Percentiles rank a stretch among this genome's conserved stretches.
Evolutionary conservation across 108 stramenopile species (phyloP).

Genomic region (Pseudonitzschia pungens): DNA sequence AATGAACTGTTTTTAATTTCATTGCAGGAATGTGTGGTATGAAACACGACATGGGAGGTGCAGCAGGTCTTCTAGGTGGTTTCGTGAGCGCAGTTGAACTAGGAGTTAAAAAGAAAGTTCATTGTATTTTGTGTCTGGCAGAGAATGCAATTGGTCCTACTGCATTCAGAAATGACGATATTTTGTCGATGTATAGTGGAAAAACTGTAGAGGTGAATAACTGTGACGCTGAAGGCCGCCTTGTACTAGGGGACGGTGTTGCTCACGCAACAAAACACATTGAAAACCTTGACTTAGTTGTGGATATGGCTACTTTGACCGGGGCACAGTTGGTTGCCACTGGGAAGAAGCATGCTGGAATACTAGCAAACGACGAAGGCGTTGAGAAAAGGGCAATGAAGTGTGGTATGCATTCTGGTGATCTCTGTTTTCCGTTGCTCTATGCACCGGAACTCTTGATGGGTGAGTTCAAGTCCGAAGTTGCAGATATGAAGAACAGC

Average conservation of each 20-base stretch:
- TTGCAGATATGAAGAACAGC: conserved; percentile 92
- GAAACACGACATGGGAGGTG: conserved; percentile 80
- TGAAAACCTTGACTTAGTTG: conserved; percentile 50
- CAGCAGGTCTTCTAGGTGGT: conserved; percentile 79
- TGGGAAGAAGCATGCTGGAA: conserved; percentile 77
- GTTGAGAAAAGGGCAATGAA: conserved; percentile 55
- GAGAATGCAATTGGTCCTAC: conserved; percentile 83
- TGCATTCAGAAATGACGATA: conserved; percentile 85
- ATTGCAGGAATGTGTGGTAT: conserved; percentile 53
- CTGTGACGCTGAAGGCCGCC: conserved; percentile 87
- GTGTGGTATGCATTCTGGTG: conserved; percentile 62
- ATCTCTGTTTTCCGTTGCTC: conserved; percentile 74
- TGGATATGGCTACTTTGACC: conserved; percentile 92
- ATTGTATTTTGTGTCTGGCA: conserved; percentile 69
- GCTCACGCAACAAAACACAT: conserved; percentile 76
- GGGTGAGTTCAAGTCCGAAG: conserved; percentile 75
- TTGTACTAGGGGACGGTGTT: conserved; percentile 83
- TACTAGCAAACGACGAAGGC: conserved; percentile 68
- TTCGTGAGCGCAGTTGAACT: conserved; percentile 64
- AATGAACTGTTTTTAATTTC: neutral
- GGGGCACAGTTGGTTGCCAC: conserved; percentile 87
- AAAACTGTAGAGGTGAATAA: conserved; percentile 64
- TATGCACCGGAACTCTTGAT: conserved; percentile 80
- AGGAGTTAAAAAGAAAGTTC: conserved; percentile 30
- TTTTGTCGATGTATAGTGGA: conserved; percentile 49